Conservation (phyloP, 2,329 filamentous ascomycete genomes). For the Aspergillus versicolor region DNA sequence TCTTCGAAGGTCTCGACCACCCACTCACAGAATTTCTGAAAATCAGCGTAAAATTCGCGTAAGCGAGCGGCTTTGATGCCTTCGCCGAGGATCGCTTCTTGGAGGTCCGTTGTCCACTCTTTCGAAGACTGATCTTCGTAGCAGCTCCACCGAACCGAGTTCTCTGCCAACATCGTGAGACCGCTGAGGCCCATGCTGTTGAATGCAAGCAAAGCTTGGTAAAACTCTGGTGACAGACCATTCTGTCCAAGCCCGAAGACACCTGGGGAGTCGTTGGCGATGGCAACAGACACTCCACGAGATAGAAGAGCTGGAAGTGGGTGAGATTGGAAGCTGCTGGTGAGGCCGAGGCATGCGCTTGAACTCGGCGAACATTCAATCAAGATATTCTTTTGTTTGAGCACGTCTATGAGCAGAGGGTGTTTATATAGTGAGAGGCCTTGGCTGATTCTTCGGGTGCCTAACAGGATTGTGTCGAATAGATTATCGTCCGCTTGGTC, state of each 20-base stretch:
- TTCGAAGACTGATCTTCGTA: constrained; percentile 75
- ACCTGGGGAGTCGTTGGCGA: constrained; percentile 89
- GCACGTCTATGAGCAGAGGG: constrained; percentile 81
- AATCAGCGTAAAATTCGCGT: constrained; percentile 75
- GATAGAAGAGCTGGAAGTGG: constrained; percentile 81
- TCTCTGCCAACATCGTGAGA: constrained; percentile 83
- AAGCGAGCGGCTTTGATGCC: constrained; percentile 70
- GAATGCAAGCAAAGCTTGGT: constrained; percentile 88
- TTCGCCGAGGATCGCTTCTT: constrained; percentile 69
- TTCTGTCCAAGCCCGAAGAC: constrained; percentile 80
- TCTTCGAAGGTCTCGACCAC: constrained; percentile 71
- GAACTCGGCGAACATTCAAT: constrained; percentile 89
- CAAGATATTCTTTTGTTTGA: constrained; percentile 83
- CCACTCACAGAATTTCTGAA: constrained; percentile 91
- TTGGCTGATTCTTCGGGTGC: constrained; percentile 85
- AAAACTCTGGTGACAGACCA: constrained; percentile 89
- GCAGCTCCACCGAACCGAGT: constrained; percentile 84
- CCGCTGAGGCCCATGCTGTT: constrained; percentile 87
- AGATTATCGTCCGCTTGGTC: constrained; percentile 77
- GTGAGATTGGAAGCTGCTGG: constrained; percentile 72
- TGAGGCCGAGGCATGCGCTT: constrained; percentile 82
- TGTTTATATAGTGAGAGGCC: constrained; percentile 89
- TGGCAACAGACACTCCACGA: constrained; percentile 76
- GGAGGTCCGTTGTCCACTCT: constrained; percentile 72
- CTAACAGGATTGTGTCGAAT: constrained; percentile 83